Percentiles rank a stretch among this genome's conserved stretches.
These are phyloP conservation scores for Hypoxylon sp. DNA, from an alignment of 2,329 filamentous ascomycete species.

Conservation along the genomic window DNA sequence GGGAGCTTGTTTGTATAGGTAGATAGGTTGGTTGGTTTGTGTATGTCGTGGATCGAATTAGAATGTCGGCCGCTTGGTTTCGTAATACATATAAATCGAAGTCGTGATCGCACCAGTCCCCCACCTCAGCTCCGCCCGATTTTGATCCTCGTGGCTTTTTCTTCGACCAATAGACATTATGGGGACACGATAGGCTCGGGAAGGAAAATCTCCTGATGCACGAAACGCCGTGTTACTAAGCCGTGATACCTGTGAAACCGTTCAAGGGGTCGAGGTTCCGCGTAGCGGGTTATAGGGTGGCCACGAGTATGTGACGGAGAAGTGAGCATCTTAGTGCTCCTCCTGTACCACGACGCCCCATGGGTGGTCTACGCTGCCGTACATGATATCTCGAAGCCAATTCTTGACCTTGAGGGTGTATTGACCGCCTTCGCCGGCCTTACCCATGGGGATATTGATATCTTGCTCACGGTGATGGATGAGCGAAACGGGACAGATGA, in stretches of 20 bases:
- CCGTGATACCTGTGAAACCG: no score
- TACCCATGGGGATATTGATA: constrained; percentile 68
- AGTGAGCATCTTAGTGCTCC: constrained; percentile 49
- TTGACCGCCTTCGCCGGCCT: constrained; percentile 59
- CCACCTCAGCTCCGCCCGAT: constrained; percentile 12
- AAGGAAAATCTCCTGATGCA: neutral
- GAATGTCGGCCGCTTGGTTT: constrained; percentile 6
- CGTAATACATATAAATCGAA: constrained; percentile 5
- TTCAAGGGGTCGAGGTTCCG: no score
- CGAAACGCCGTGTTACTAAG: neutral
- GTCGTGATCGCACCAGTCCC: neutral
- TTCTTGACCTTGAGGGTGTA: constrained; percentile 71
- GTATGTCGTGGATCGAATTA: constrained; percentile 16
- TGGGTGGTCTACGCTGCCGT: constrained; percentile 71
- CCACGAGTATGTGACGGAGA: constrained; percentile 2
- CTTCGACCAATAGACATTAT: constrained; percentile 15
- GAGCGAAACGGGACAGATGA: constrained; percentile 72
- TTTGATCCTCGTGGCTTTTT: neutral
- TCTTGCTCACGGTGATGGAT: constrained; percentile 74
- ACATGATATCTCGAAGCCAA: constrained; percentile 78
- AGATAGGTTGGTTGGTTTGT: neutral
- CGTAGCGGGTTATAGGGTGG: no score
- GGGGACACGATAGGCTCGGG: neutral
- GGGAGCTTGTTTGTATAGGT: neutral
- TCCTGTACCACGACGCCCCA: constrained; percentile 76